Evolutionary conservation across 2,329 filamentous ascomycete genomes (phyloP), one percentile per base, ranked within the genome.

Genomic region (Alternaria alternata): DNA sequence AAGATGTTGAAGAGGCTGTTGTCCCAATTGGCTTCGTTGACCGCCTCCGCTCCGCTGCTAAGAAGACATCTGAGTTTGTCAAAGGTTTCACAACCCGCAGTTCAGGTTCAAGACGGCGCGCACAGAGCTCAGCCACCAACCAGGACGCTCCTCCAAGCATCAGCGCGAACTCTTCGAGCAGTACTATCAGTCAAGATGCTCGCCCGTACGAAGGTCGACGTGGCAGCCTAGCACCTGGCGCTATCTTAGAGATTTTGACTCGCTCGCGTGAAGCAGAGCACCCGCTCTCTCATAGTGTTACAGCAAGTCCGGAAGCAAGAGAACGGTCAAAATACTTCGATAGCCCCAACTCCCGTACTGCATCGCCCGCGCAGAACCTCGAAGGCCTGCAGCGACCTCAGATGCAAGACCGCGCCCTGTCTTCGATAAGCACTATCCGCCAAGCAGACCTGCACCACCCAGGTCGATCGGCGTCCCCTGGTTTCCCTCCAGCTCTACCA

Each of bases 1-100:
- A 96, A 73, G 95, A 99, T 79, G 88, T 99, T 71, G 94, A 93
- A 46, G 88, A 89, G 56, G 95, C 95, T 57, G 95, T 99, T 56
- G 90, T 96, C 16, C 94, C 94, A 7, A 88, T 97, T 51, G 94
- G 91, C 7, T 88, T 97, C 63, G 84, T 98, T 20, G 92, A 97
- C 73, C 89, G 93, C 34, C 91, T 95, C 51, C 88, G 89, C 47
- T 96, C 91, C 12, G 91, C 88, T 39, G 86, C 96, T 65, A 83
- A 82, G 42, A 69, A 61, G 56, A 71, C 58, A 54, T 72, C 63
- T 6, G 68, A 72, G 36, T 71, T 67, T 47, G 67, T 72, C 26
- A 72, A 72, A 54, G 71, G 67, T 16, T 71, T 74, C 49, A 69
- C 57, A 14, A 57, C 66, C 3, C 70, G 73, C 44, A 74, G 67